These are phyloP conservation scores for Sistotremastrum suecicum DNA, from an alignment of 768 basidiomycete genomes.

Conservation along the genomic window DNA sequence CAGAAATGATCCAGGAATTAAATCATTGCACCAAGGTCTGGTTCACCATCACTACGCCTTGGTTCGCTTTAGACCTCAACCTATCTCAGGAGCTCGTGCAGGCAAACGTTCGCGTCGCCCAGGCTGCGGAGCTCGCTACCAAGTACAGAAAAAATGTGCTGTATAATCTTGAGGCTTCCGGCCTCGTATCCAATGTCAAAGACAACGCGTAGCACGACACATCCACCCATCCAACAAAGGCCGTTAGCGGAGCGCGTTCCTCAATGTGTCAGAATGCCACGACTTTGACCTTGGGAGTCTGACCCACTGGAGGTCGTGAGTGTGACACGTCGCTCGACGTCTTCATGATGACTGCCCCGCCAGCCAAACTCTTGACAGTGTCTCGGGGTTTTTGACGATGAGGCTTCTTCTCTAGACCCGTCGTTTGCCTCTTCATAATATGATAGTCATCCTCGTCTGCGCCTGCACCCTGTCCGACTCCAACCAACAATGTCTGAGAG, in stretches of 20 bases:
- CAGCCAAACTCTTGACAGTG: too few relatives aligned
- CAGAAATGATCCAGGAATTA: slow-evolving; percentile 78
- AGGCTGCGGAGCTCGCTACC: slow-evolving; percentile 68
- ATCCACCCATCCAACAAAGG: too few relatives aligned
- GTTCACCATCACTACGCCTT: slow-evolving; percentile 1
- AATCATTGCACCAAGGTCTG: slow-evolving; percentile 78
- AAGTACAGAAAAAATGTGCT: slow-evolving; percentile 90
- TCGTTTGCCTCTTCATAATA: slow-evolving; percentile 48
- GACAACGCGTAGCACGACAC: too few relatives aligned
- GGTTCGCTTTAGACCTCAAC: not conserved
- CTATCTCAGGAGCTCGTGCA: slow-evolving; percentile 54
- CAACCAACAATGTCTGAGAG: slow-evolving; percentile 22
- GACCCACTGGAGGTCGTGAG: too few relatives aligned
- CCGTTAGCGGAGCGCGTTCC: too few relatives aligned
- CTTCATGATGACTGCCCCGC: too few relatives aligned
- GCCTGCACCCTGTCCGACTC: slow-evolving; percentile 40
- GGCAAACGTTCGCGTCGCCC: slow-evolving; percentile 64
- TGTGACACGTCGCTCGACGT: too few relatives aligned
- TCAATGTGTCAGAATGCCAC: too few relatives aligned
- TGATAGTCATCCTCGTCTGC: slow-evolving; percentile 97
- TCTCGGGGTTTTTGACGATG: too few relatives aligned
- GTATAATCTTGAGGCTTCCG: slow-evolving; percentile 66
- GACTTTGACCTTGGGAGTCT: too few relatives aligned
- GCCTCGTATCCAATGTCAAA: not conserved
- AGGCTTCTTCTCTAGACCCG: slow-evolving; percentile 39